Evolutionary conservation across 768 basidiomycete species (phyloP).

Genomic region (Pisolithus albus): DNA sequence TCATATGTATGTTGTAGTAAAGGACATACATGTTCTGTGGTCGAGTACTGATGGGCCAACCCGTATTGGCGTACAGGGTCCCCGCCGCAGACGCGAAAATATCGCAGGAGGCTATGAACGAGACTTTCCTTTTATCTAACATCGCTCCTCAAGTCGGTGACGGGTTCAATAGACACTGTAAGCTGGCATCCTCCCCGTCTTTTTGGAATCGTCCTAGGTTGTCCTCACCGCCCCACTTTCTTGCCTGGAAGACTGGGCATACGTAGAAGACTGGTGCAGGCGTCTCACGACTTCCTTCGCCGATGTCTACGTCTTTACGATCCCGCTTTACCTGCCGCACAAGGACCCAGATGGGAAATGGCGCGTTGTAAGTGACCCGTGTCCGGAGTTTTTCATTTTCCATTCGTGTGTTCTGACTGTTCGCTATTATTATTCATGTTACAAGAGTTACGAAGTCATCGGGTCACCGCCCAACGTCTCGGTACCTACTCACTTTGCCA

Average conservation of each 20-base stretch:
- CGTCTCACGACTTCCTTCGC: conserved; percentile 79
- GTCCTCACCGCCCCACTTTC: background rate
- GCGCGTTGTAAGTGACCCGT: conserved; percentile 67
- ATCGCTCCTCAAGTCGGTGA: conserved; percentile 98
- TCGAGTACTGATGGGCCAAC: background rate
- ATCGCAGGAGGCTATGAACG: conserved; percentile 91
- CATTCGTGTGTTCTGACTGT: background rate
- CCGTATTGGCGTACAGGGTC: conserved; percentile 48
- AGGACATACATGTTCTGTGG: background rate
- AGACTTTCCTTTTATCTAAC: conserved; percentile 92
- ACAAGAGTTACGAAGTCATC: conserved; percentile 91
- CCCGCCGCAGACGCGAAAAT: conserved; percentile 94
- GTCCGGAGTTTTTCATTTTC: background rate
- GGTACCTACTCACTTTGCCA: conserved; percentile 98
- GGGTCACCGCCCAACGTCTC: conserved; percentile 84
- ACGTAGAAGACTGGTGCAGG: conserved; percentile 93
- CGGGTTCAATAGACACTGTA: conserved; percentile 96
- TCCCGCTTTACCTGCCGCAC: conserved; percentile 92
- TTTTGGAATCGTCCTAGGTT: background rate
- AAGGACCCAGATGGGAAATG: conserved; percentile 87
- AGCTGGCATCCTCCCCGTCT: conserved; percentile 17
- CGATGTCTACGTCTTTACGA: conserved; percentile 96
- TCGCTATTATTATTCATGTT: background rate
- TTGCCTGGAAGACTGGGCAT: conserved; percentile 76
- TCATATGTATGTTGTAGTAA: conserved; percentile 69